Evolutionary conservation across 2,329 filamentous ascomycete genomes (phyloP).

Genomic region (Gremmenia infestans): DNA sequence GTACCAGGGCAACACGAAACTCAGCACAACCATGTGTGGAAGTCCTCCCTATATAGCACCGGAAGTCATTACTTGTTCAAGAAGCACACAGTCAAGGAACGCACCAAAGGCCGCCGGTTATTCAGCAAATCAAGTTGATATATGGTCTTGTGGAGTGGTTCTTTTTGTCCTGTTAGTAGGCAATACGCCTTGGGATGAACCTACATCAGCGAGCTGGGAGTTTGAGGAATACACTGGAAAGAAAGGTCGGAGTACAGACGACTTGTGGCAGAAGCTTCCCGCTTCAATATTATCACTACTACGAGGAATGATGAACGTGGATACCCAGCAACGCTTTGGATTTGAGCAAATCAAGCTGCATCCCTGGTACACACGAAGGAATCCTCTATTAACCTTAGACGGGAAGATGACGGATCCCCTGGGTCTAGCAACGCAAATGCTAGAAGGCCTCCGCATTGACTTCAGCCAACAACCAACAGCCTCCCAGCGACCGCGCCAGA

Average conservation of each 20-base stretch:
- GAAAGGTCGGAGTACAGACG: conserved; percentile 76
- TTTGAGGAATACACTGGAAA: conserved; percentile 81
- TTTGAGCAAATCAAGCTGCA: conserved; percentile 83
- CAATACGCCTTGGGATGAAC: conserved; percentile 97
- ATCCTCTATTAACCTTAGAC: conserved; percentile 67
- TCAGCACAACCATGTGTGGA: conserved; percentile 85
- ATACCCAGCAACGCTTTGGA: conserved; percentile 71
- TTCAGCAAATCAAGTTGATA: conserved; percentile 75
- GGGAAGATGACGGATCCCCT: conserved; percentile 76
- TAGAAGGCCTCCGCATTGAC: conserved; percentile 85
- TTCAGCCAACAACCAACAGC: conserved; percentile 61
- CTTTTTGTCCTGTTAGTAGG: conserved; percentile 91
- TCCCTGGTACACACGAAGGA: conserved; percentile 87
- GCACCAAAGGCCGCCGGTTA: conserved; percentile 55
- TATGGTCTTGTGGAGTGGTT: conserved; percentile 98
- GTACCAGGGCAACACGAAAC: conserved; percentile 77
- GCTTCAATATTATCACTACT: conserved; percentile 71
- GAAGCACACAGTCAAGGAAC: conserved; percentile 41
- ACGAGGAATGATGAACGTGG: conserved; percentile 86
- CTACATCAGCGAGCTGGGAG: conserved; percentile 80
- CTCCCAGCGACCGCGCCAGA: conserved; percentile 29
- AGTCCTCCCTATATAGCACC: conserved; percentile 97
- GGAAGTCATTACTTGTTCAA: conserved; percentile 64
- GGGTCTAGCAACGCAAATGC: conserved; percentile 87
- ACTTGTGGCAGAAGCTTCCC: conserved; percentile 78